Base-by-base conservation (phyloP, 169 alveolate species). In the Cryptosporidium tyzzeri region DNA sequence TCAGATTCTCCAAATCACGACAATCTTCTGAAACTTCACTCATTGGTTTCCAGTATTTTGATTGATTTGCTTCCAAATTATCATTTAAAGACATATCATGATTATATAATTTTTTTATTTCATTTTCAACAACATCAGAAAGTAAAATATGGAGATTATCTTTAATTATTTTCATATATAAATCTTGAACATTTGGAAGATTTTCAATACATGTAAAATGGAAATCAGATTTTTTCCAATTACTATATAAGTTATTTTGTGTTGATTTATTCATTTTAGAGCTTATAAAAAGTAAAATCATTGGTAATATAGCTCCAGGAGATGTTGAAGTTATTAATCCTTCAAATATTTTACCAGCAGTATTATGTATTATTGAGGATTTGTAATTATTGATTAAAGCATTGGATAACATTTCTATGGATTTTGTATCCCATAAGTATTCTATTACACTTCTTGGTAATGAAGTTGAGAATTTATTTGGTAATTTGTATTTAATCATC, bases 151-250 rank as follows among this genome's bases (percentile, higher is more conserved):
- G 51, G 21, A 80, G 33, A 45, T 80, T 80, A 33, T 80, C 89
- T 37, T 29, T 80, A 6, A 80, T 61, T 41, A 80, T 35, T 26
- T 80, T 80, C 50, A 45, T 44, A 26, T 80, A 80, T 31, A 80
- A 53, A 23, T 80, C 74, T 29, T 80, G 89, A 26, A 80, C 33
- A 31, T 80, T 80, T 62, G 89, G 89, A 37, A 80, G 75, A 16
- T 80, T 80, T 80, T 80, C 89, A 62, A 80, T 41, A 23, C 80
- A 59, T 10, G 89, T 80, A 62, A 80, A 80, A n/a, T 80, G 89
- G n/a, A 80, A 33, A 48, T 80, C 89, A n/a, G 48, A 44, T 31
- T 41, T 62, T 29, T 80, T 80, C 89, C 89, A 80, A n/a, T 39
- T 80, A 45, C 48, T 59, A 33, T 2, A 80, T 7, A 80, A 53